Conservation (phyloP, 257 asterid species). For the Solanum chiquidenum region DNA sequence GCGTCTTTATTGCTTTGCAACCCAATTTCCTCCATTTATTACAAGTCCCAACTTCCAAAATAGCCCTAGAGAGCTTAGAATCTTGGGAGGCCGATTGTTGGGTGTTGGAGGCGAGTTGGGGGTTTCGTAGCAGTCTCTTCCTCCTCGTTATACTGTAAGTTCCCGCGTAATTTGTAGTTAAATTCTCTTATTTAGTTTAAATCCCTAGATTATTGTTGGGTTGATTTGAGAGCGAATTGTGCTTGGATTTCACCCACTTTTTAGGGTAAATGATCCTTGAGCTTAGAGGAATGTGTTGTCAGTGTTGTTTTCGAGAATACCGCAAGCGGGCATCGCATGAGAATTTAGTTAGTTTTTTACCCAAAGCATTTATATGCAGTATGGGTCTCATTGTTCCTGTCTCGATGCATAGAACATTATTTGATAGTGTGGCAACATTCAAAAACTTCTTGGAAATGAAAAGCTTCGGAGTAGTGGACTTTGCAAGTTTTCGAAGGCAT, state of each 20-base stretch:
- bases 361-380: not conserved
- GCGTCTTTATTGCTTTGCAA: not conserved
- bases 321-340: not conserved
- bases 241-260: not conserved
- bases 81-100: not conserved
- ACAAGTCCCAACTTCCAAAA: not conserved
- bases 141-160: not conserved
- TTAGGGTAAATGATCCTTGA: not conserved
- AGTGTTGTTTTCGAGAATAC: not conserved
- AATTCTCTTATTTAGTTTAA: not conserved
- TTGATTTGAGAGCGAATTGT: not conserved
- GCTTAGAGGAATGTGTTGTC: not conserved
- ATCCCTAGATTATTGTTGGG: not conserved
- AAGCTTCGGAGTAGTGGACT: not conserved
- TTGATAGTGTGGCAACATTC: not conserved
- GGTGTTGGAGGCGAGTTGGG: not conserved
- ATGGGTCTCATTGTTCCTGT: not conserved
- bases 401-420: not conserved
- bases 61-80: not conserved
- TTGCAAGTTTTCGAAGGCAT: not conserved
- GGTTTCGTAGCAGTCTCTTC: not conserved
- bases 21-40: not conserved
- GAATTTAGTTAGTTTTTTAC: not conserved
- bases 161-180: not conserved
- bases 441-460: not conserved